A percentile compares a stretch with the other conserved stretches of the same genome.
These are phyloP conservation scores for Naganishia randhawae DNA, from an alignment of 768 basidiomycete genomes.

Conservation along the genomic window DNA sequence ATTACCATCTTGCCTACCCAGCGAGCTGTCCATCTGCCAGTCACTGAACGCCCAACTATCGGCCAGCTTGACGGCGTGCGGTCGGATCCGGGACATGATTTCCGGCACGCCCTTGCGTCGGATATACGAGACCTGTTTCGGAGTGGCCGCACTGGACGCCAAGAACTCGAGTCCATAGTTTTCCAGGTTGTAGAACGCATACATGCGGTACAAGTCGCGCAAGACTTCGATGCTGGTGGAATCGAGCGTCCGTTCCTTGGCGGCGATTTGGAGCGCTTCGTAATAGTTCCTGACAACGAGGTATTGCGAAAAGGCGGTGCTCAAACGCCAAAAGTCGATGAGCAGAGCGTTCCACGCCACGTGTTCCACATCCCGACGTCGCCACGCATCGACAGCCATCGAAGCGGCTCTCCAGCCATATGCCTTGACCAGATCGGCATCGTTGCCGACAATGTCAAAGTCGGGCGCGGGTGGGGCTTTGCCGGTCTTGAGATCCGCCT, in stretches of 20 bases:
- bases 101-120: slow-evolving; percentile 14
- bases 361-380: slow-evolving; percentile 13
- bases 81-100: slow-evolving; percentile 35
- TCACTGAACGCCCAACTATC: slow-evolving; percentile 37
- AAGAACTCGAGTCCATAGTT: slow-evolving; percentile 25
- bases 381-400: slow-evolving; percentile 14
- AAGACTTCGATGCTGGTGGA: slow-evolving; percentile 33
- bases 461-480: slow-evolving; percentile 7
- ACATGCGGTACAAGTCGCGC: slow-evolving; percentile 35
- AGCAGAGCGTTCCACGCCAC: slow-evolving; percentile 27
- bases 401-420: slow-evolving; percentile 24
- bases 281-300: slow-evolving; percentile 43
- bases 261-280: slow-evolving; percentile 32
- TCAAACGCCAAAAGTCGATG: slow-evolving; percentile 24
- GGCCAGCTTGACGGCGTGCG: slow-evolving; percentile 39
- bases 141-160: slow-evolving; percentile 15
- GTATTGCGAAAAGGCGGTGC: slow-evolving; percentile 42
- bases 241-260: slow-evolving; percentile 31
- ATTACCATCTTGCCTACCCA: slow-evolving; percentile 24
- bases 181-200: slow-evolving; percentile 26
- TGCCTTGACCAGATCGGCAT: slow-evolving; percentile 31
- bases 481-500: slow-evolving; percentile 15
- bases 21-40: slow-evolving; percentile 31
- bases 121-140: slow-evolving; percentile 14
- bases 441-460: slow-evolving; percentile 23